These are phyloP conservation scores for Alnus glutinosa DNA, from an alignment of 306 rosid species.

Conservation along the genomic window DNA sequence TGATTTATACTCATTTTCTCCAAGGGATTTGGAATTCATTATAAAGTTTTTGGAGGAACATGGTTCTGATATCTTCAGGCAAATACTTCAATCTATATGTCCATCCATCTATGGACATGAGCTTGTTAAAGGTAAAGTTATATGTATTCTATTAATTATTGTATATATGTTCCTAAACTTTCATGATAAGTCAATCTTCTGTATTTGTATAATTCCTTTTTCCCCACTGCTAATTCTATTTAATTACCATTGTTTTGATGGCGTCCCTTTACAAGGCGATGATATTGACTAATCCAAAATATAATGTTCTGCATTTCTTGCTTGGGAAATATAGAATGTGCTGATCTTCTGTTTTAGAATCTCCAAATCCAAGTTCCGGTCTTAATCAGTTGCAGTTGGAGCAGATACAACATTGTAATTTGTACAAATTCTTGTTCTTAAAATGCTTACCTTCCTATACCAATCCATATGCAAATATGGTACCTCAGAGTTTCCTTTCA, in stretches of 20 bases:
- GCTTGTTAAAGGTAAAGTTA: constrained; percentile 80
- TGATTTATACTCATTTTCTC: constrained; percentile 77
- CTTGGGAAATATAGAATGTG: constrained; percentile 19
- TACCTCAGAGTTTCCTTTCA: background rate
- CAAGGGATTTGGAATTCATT: constrained; percentile 86
- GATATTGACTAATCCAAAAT: constrained; percentile 11
- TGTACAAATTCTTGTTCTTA: background rate
- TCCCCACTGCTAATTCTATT: background rate
- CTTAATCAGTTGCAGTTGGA: background rate
- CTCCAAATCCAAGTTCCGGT: constrained; percentile 8
- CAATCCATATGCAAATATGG: background rate
- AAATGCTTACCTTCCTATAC: background rate
- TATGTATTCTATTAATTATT: constrained; percentile 7
- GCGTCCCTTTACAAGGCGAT: constrained; percentile 11
- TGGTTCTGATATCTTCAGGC: constrained; percentile 80
- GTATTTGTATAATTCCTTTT: constrained; percentile 1
- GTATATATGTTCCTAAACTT: constrained; percentile 15
- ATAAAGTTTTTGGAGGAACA: constrained; percentile 71
- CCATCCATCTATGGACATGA: constrained; percentile 98
- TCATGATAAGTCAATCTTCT: constrained; percentile 15
- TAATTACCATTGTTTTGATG: constrained; percentile 3
- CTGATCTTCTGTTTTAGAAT: constrained; percentile 1
- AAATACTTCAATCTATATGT: constrained; percentile 87
- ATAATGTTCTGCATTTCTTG: constrained; percentile 11
- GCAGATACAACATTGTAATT: background rate